Evolutionary conservation across 768 basidiomycete genomes (phyloP).

Genomic region (Rhizopogon salebrosus): DNA sequence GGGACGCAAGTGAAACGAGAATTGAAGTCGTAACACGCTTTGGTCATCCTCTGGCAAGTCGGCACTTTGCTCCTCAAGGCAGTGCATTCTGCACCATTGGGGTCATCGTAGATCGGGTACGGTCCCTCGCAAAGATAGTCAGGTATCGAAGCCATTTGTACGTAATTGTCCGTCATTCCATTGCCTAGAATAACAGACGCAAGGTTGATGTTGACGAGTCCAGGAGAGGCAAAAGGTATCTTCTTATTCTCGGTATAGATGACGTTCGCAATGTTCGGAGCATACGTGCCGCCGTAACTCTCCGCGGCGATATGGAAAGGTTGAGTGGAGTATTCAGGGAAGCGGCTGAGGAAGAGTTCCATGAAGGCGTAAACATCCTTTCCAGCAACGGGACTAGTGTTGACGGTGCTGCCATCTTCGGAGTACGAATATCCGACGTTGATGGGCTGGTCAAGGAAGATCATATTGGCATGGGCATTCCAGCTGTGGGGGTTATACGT

Average conservation of each 20-base stretch:
- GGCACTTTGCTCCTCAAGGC: constrained; percentile 60
- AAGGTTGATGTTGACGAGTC: constrained; percentile 72
- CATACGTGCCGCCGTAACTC: constrained; percentile 76
- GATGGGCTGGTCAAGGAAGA: constrained; percentile 71
- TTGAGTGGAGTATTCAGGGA: constrained; percentile 61
- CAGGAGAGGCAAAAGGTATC: constrained; percentile 37
- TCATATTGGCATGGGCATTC: constrained; percentile 66
- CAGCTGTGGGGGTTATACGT: constrained; percentile 78
- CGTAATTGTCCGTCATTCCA: constrained; percentile 77
- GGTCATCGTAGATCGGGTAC: constrained; percentile 74
- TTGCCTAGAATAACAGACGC: constrained; percentile 84
- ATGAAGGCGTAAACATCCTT: constrained; percentile 87
- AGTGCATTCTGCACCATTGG: constrained; percentile 60
- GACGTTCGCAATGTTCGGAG: constrained; percentile 79
- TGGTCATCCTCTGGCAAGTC: constrained; percentile 68
- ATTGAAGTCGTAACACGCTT: constrained; percentile 61
- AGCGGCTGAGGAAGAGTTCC: constrained; percentile 73
- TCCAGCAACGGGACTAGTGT: constrained; percentile 80
- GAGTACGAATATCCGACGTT: constrained; percentile 89
- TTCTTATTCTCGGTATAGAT: constrained; percentile 77
- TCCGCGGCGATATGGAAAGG: constrained; percentile 82
- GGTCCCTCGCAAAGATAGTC: constrained; percentile 83
- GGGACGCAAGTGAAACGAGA: constrained; percentile 66
- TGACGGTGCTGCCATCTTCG: constrained; percentile 66
- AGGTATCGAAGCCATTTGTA: constrained; percentile 76